Evolutionary conservation across 768 basidiomycete genomes (phyloP), one percentile per base, ranked within the genome.

Genomic region (Kwoniella mangroviensis): DNA sequence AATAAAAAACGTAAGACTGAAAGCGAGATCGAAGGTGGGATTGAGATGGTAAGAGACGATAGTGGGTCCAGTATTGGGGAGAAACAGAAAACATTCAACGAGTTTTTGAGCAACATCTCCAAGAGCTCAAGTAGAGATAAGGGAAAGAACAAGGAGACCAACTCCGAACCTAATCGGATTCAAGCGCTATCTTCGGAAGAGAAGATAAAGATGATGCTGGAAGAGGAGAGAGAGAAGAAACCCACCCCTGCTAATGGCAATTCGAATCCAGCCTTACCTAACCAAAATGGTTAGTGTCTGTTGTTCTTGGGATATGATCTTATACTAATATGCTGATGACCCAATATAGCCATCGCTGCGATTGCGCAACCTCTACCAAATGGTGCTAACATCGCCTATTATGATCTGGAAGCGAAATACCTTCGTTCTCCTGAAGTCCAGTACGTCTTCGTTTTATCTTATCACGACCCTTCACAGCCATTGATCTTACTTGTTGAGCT

Each of bases 111-210:
- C 17, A 19, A 22, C 9, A 17, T 4, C 13, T 6, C 22, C 1
- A 17, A 28, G 17, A 53, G 28, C n/a, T 49, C 42, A 21, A 12
- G 28, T 13, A 51, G 10, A 15, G 22, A 26, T 21, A 66, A 58
- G 45, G 65, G 65, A n/a, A 66, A 51, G 42, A n/a, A 0, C 11
- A 54, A 58, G 17, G 54, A 54, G 11, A 43, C 19, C 4, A 24
- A 15, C 22, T 19, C 61, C 21, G 13, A 43, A 13, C 21, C 42
- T 4, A 9, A 21, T 28, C 21, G 13, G 7, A 15, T 62, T 22
- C 24, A 45, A 15, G 54, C 54, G 40, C n/a, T 67, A 24, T 67
- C 65, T 7, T 24, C 65, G n/a, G 65, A 67, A 17, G 65, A 67
- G 45, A 67, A 57, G 49, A 28, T 59, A 41, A 67, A 67, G 57